Base-by-base conservation (phyloP, 345 rosid species). In the Aquilaria malaccensis region DNA sequence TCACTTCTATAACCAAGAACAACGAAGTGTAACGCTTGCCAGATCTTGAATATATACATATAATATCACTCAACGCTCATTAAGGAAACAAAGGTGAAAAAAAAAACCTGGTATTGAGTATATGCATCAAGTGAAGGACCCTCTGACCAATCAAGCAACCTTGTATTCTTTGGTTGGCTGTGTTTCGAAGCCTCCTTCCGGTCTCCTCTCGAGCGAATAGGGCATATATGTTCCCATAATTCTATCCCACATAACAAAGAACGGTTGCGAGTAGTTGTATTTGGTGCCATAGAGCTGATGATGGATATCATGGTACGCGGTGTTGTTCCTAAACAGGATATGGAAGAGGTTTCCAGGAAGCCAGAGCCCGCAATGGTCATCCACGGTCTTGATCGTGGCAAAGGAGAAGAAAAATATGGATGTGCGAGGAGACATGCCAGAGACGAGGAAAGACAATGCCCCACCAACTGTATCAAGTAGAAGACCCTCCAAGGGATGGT, bases 141-240 rank as follows among this genome's bases (percentile, higher is more conserved):
- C 43, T 37, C 43, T 37, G 43, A 60, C 52, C 43, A 30, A 50
- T 79, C 74, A 84, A 53, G 67, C 61, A 6, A 78, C 83, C 58
- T 84, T 86, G 59, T 33, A 69, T n/a, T 77, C 92, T 77, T 73
- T 83, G 3, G 73, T 66, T 0, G 89, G 82, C 10, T 77, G 77
- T 0, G 91, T 85, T 79, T 89, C 94, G 13, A 89, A 77, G 11
- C 94, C 96, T 4, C 96, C 96, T 11, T 73, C 91, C 48, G 58
- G 73, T 65, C 86, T 81, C 74, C 77, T 83, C 85, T 84, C 91
- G 41, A 89, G 85, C 0, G 87, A 67, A 66, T 86, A 89, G 6
- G 96, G 87, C 96, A 89, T 89, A 33, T 89, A 81, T n/a, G 96
- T 89, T 47, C 96, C 91, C 0, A 89, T 83, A 69, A 89, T 81